Evolutionary conservation across 148 eudicot genomes (phyloP).

Genomic region (Amaranthus palmeri): DNA sequence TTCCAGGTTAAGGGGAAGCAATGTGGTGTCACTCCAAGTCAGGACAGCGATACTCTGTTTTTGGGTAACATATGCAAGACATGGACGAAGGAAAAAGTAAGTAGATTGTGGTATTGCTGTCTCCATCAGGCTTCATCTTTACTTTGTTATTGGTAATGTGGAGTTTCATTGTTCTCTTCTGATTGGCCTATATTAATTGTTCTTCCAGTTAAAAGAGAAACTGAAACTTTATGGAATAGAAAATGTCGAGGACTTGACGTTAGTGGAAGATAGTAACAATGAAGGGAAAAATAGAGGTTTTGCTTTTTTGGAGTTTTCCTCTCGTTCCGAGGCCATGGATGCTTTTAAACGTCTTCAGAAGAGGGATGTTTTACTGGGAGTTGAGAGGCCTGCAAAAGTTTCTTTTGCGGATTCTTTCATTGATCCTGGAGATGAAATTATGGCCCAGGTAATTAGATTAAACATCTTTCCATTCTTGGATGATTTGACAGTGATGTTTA

Average conservation of each 20-base stretch:
- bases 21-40: conserved; percentile 97
- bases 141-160: conserved; percentile 26
- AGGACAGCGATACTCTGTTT: conserved; percentile 92
- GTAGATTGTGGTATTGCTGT: conserved; percentile 40
- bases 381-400: conserved; percentile 94
- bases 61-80: conserved; percentile 97
- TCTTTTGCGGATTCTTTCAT: conserved; percentile 96
- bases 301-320: conserved; percentile 93
- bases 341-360: conserved; percentile 92
- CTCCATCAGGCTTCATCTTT: conserved; percentile 22
- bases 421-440: conserved; percentile 97
- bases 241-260: conserved; percentile 78
- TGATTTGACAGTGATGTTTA: conserved; percentile 15
- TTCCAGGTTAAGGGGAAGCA: conserved; percentile 95
- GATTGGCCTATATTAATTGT: conserved; percentile 39
- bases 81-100: conserved; percentile 98
- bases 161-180: conserved; percentile 33
- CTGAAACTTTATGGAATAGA: conserved; percentile 83
- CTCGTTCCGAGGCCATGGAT: conserved; percentile 94
- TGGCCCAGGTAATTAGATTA: conserved; percentile 79
- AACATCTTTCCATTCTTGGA: conserved; percentile 5
- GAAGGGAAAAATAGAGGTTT: conserved; percentile 86
- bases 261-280: conserved; percentile 85
- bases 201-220: conserved; percentile 85
- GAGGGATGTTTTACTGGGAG: conserved; percentile 84